Evolutionary conservation across 225 moss, liverwort and hornwort genomes (phyloP), one percentile per base, ranked within the genome.

Genomic region (Lunularia cruciata): DNA sequence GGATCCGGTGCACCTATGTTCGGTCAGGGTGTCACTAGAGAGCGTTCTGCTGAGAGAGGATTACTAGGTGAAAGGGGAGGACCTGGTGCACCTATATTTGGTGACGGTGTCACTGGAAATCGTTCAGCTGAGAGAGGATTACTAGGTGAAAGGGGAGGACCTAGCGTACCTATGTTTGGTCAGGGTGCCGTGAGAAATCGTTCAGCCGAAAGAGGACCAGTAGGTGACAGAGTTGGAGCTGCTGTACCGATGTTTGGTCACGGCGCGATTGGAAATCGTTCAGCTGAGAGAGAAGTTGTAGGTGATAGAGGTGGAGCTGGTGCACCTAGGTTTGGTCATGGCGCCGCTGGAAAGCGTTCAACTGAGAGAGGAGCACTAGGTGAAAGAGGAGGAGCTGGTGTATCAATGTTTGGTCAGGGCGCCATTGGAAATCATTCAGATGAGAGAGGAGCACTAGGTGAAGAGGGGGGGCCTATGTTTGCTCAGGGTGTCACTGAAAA

Each of bases 261-360:
- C n/a, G n/a, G n/a, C n/a, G n/a, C n/a, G n/a, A n/a, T n/a, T n/a
- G n/a, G n/a, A n/a, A n/a, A n/a, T n/a, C n/a, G n/a, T n/a, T n/a
- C n/a, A n/a, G n/a, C n/a, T n/a, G n/a, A n/a, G n/a, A n/a, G n/a
- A n/a, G n/a, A n/a, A n/a, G n/a, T n/a, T n/a, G n/a, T n/a, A n/a
- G n/a, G n/a, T n/a, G n/a, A n/a, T n/a, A n/a, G n/a, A n/a, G n/a
- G n/a, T n/a, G n/a, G n/a, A n/a, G n/a, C n/a, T n/a, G n/a, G n/a
- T n/a, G n/a, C n/a, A n/a, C n/a, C n/a, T n/a, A n/a, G n/a, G n/a
- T 69, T 69, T 52, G 67, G 69, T 15, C 57, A 23, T 37, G 69
- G 55, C 27, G 38, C 69, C 31, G 3, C 39, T 18, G 27, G 1
- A 11, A 55, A 30, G 7, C 69, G 69, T 42, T 32, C 39, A 42